Conservation (phyloP, 495 filamentous ascomycete genomes). For the Aspergillus bertholletiae region DNA sequence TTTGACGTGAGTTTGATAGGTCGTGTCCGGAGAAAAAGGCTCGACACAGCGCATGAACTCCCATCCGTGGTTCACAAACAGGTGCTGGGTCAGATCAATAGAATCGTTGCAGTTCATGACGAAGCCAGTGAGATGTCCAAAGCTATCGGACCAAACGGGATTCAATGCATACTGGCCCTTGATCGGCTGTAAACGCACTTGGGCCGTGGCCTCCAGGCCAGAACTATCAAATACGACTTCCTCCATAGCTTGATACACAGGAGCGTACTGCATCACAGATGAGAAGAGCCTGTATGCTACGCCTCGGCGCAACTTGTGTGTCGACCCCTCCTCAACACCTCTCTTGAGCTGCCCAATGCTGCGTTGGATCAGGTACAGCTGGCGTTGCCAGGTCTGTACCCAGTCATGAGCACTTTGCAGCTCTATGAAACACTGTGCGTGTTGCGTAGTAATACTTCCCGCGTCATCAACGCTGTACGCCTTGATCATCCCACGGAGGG, state of each 20-base stretch:
- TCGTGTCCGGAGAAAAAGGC: constrained; percentile 54
- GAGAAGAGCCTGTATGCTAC: constrained; percentile 74
- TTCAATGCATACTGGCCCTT: constrained; percentile 63
- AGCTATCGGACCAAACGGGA: constrained; percentile 72
- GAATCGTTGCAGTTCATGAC: constrained; percentile 76
- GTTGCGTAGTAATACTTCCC: background rate
- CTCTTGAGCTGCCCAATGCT: constrained; percentile 18
- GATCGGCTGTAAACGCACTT: constrained; percentile 62
- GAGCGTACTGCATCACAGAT: constrained; percentile 63
- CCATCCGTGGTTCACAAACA: constrained; percentile 77
- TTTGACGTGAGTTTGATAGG: constrained; percentile 65
- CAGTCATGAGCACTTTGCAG: constrained; percentile 38
- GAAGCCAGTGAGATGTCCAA: constrained; percentile 65
- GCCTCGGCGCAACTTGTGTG: constrained; percentile 26
- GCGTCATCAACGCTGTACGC: background rate
- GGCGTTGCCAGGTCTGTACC: background rate
- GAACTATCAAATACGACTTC: constrained; percentile 71
- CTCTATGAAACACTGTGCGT: constrained; percentile 50
- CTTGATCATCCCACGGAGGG: background rate
- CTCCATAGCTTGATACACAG: constrained; percentile 62
- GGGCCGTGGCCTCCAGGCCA: constrained; percentile 63
- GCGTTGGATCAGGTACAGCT: constrained; percentile 11
- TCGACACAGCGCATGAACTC: constrained; percentile 65
- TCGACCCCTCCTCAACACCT: background rate
- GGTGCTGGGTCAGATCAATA: constrained; percentile 63